These are phyloP conservation scores for Fusarium compactum DNA, from an alignment of 2,329 filamentous ascomycete species.

Conservation along the genomic window DNA sequence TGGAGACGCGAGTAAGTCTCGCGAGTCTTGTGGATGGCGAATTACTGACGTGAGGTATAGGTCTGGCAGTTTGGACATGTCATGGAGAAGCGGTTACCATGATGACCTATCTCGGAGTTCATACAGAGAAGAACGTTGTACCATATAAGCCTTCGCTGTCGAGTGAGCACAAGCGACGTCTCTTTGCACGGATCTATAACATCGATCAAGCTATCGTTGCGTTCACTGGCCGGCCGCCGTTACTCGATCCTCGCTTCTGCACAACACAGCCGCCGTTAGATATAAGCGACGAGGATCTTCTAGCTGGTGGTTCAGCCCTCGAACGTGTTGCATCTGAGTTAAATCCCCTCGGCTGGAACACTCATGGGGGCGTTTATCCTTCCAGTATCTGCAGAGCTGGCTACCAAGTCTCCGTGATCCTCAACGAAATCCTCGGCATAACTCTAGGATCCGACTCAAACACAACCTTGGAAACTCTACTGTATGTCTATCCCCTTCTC, in stretches of 20 bases:
- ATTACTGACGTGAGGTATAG: rapidly evolving
- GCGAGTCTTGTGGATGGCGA: rapidly evolving
- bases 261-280: neutral
- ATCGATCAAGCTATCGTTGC: constrained; percentile 6
- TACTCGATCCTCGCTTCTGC: neutral
- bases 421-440: neutral
- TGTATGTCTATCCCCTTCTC: rapidly evolving
- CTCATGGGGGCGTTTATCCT: neutral
- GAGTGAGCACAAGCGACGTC: neutral
- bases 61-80: constrained; percentile 1
- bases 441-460: neutral
- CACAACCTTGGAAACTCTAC: neutral
- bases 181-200: constrained; percentile 1
- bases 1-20: neutral
- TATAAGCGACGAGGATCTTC: constrained; percentile 11
- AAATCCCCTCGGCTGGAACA: neutral
- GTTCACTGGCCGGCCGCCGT: constrained; percentile 6
- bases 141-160: neutral
- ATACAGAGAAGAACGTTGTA: neutral
- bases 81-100: constrained; percentile 2
- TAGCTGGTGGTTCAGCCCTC: neutral
- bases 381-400: constrained; percentile 1
- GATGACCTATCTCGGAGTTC: constrained; percentile 15
- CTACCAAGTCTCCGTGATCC: neutral
- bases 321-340: neutral